These are phyloP conservation scores for Stagonosporopsis chrysanthemi DNA, from an alignment of 2,329 filamentous ascomycete genomes.

Conservation along the genomic window DNA sequence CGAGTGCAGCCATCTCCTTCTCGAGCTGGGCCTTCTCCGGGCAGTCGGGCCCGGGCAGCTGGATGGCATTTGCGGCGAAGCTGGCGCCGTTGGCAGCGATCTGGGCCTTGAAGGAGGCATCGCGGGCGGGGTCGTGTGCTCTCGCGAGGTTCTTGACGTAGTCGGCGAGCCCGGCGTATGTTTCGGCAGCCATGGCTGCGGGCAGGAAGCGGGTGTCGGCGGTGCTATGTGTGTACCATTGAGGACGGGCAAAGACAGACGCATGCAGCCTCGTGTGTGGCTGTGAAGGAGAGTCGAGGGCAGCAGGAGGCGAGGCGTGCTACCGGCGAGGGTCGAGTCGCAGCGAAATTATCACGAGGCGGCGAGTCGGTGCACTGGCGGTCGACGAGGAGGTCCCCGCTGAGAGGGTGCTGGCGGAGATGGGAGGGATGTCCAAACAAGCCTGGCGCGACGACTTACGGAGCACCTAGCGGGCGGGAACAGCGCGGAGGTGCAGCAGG, in stretches of 20 bases:
- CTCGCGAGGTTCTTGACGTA: slow-evolving; percentile 60
- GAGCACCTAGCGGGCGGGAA: slow-evolving; percentile 1
- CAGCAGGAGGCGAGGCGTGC: slow-evolving; percentile 5
- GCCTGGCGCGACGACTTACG: slow-evolving; percentile 6
- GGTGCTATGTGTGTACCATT: slow-evolving; percentile 47
- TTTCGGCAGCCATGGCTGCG: slow-evolving; percentile 47
- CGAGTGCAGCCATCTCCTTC: slow-evolving; percentile 80
- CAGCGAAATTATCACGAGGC: slow-evolving; percentile 11
- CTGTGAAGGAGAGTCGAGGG: slow-evolving; percentile 6
- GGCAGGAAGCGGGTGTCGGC: slow-evolving; percentile 31
- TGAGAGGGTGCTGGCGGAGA: slow-evolving; percentile 16
- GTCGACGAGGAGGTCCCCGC: slow-evolving; percentile 21
- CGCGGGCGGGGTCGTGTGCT: slow-evolving; percentile 53
- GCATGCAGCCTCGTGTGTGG: slow-evolving; percentile 25
- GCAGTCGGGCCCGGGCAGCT: slow-evolving; percentile 78
- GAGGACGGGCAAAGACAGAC: slow-evolving; percentile 29
- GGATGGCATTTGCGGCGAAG: slow-evolving; percentile 63
- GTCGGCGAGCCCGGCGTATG: slow-evolving; percentile 47
- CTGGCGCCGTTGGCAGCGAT: slow-evolving; percentile 60
- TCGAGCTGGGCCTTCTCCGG: slow-evolving; percentile 81
- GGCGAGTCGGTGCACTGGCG: slow-evolving; percentile 20
- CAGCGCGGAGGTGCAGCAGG: slow-evolving; percentile 2
- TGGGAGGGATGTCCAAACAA: slow-evolving; percentile 15
- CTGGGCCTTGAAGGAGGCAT: slow-evolving; percentile 55
- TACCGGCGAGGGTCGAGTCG: slow-evolving; percentile 5